Evolutionary conservation across 163 green algal genomes (phyloP).

Genomic region (Coccomyxa subellipsoidea): DNA sequence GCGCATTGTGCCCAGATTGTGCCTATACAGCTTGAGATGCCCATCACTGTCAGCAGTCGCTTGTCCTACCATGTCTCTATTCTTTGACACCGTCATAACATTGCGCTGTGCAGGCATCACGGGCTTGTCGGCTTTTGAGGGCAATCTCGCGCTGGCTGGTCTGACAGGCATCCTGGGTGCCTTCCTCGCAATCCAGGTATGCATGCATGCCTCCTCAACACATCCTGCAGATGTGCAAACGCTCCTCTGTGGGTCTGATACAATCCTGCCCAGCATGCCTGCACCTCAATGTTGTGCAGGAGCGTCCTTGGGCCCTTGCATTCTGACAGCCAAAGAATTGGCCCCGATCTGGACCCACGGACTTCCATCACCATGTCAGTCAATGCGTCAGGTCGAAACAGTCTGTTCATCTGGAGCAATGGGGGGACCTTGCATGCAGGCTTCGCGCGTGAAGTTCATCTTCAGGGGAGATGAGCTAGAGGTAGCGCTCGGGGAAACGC

Average conservation of each 20-base stretch:
- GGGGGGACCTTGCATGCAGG: too few relatives aligned
- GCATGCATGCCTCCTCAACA: background rate
- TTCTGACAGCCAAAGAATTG: background rate
- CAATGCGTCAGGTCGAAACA: background rate
- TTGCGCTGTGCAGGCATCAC: slow-evolving; percentile 20
- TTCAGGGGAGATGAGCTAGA: slow-evolving; percentile 76
- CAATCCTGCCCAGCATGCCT: too few relatives aligned
- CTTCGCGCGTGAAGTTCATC: slow-evolving; percentile 69
- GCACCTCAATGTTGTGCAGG: too few relatives aligned
- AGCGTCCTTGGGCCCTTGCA: too few relatives aligned
- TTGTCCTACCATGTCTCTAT: too few relatives aligned
- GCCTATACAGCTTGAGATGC: background rate
- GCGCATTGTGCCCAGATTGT: background rate
- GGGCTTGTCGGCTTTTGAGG: slow-evolving; percentile 12
- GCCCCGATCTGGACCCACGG: background rate
- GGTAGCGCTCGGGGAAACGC: slow-evolving; percentile 57
- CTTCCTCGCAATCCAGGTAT: slow-evolving; percentile 74
- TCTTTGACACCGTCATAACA: too few relatives aligned
- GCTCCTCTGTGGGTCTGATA: too few relatives aligned
- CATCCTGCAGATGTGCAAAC: too few relatives aligned
- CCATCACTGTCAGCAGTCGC: too few relatives aligned
- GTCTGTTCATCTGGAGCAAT: too few relatives aligned
- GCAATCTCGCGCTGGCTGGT: slow-evolving; percentile 23
- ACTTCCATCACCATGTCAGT: background rate
- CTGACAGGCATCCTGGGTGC: slow-evolving; percentile 61